phyloP scores from a whole-genome alignment of 441 rosid genomes.

The Mallotus japonicus region DNA sequence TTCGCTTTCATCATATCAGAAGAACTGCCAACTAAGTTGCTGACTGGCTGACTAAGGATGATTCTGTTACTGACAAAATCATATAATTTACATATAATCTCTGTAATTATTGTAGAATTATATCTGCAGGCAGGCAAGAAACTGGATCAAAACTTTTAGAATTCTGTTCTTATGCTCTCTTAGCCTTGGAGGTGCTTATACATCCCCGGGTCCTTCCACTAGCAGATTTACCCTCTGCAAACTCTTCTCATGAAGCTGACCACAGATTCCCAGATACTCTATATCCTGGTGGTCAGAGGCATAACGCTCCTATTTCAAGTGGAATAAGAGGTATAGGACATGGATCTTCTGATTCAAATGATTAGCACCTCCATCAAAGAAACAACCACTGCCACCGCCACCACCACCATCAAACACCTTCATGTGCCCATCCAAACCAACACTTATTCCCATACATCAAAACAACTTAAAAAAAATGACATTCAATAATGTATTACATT shows the following conservation, averaged over 20 bases:
- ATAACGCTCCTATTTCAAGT: conserved; percentile 26
- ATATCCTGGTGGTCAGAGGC: conserved; percentile 31
- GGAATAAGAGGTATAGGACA: conserved; percentile 25
- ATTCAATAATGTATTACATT: too few relatives aligned
- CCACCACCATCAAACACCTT: too few relatives aligned
- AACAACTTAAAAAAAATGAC: too few relatives aligned
- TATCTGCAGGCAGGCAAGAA: conserved; percentile 55
- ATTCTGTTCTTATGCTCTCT: conserved; percentile 69
- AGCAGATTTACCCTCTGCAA: conserved; percentile 37
- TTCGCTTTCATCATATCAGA: too few relatives aligned
- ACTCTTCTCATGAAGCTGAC: conserved; percentile 28
- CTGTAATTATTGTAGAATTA: not conserved
- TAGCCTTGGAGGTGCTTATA: conserved; percentile 73
- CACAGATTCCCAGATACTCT: conserved; percentile 23
- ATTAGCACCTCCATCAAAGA: too few relatives aligned
- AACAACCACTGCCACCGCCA: not conserved
- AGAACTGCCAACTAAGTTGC: too few relatives aligned
- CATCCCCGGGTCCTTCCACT: conserved; percentile 79
- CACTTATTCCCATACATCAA: too few relatives aligned
- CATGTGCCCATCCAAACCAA: too few relatives aligned
- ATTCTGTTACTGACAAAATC: too few relatives aligned
- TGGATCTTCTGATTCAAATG: conserved; percentile 32
- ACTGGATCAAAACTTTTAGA: conserved; percentile 52
- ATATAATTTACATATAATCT: not conserved
- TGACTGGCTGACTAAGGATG: too few relatives aligned